Evolutionary conservation across 2,329 filamentous ascomycete species (phyloP).

Genomic region (Neonectria magnoliae): DNA sequence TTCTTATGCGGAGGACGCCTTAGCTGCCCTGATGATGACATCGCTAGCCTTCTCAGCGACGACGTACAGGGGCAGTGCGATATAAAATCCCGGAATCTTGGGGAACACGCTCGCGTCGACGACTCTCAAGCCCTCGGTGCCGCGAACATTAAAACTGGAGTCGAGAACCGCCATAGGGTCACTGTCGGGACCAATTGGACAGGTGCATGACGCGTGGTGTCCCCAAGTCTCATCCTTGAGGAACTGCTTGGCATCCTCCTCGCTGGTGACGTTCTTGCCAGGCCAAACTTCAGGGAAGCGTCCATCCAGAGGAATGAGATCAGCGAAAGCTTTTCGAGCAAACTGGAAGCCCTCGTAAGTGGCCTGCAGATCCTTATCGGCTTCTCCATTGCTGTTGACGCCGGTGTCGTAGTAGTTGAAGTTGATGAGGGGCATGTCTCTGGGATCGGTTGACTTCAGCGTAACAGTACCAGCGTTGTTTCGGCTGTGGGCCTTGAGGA

Average conservation of each 20-base stretch:
- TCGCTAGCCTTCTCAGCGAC: slow-evolving; percentile 66
- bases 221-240: slow-evolving; percentile 50
- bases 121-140: slow-evolving; percentile 64
- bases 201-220: slow-evolving; percentile 63
- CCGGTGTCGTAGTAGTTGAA: slow-evolving; percentile 66
- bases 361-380: slow-evolving; percentile 55
- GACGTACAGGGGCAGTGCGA: slow-evolving; percentile 45
- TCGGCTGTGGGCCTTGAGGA: slow-evolving; percentile 62
- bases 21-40: slow-evolving; percentile 43
- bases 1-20: slow-evolving; percentile 8
- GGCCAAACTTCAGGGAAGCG: slow-evolving; percentile 48
- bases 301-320: slow-evolving; percentile 50
- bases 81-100: slow-evolving; percentile 38
- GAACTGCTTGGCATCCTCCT: slow-evolving; percentile 57
- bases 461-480: slow-evolving; percentile 72
- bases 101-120: slow-evolving; percentile 69
- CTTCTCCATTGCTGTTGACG: slow-evolving; percentile 34
- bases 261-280: slow-evolving; percentile 51
- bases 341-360: slow-evolving; percentile 58
- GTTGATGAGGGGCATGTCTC: slow-evolving; percentile 70
- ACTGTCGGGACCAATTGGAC: slow-evolving; percentile 63
- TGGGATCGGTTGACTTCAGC: slow-evolving; percentile 68
- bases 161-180: slow-evolving; percentile 68
- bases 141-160: slow-evolving; percentile 65
- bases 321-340: slow-evolving; percentile 53